Evolutionary conservation across 108 stramenopile genomes (phyloP).

Genomic region (Poteriospumella lacustris): DNA sequence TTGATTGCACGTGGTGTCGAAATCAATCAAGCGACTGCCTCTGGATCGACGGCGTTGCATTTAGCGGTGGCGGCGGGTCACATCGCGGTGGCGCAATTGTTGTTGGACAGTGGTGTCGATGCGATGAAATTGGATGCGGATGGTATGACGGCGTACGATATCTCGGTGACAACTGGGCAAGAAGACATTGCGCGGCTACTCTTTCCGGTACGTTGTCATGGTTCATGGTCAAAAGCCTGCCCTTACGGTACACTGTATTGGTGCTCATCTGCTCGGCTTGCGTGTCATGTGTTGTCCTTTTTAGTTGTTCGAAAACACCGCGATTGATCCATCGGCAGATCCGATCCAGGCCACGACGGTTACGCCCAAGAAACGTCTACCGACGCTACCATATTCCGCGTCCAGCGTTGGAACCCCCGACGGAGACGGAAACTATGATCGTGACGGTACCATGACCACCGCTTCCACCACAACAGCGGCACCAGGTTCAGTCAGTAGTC

Average conservation of each 20-base stretch:
- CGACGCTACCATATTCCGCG: conserved; percentile 13
- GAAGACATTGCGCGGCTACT: not conserved
- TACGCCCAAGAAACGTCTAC: too few species aligned
- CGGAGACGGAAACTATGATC: too few species aligned
- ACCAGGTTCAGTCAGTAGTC: too few species aligned
- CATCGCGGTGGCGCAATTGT: conserved; percentile 23
- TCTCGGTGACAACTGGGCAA: not conserved
- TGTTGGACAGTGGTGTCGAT: conserved; percentile 33
- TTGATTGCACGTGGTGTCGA: conserved; percentile 41
- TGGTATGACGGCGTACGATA: not conserved
- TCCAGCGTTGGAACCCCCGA: conserved; percentile 28
- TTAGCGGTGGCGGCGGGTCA: conserved; percentile 43
- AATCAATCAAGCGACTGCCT: conserved; percentile 32
- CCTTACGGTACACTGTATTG: too few species aligned
- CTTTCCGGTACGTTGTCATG: not conserved
- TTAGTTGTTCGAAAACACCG: too few species aligned
- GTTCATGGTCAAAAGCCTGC: too few species aligned
- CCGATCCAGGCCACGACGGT: too few species aligned
- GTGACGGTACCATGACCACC: not conserved
- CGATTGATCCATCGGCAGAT: too few species aligned
- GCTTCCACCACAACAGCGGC: not conserved
- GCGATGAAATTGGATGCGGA: not conserved
- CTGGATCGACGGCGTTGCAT: conserved; percentile 44
- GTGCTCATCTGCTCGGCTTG: too few species aligned
- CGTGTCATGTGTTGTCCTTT: too few species aligned